phyloP scores from a whole-genome alignment of 1,284 basidiomycete species.

The Melampsora americana region DNA sequence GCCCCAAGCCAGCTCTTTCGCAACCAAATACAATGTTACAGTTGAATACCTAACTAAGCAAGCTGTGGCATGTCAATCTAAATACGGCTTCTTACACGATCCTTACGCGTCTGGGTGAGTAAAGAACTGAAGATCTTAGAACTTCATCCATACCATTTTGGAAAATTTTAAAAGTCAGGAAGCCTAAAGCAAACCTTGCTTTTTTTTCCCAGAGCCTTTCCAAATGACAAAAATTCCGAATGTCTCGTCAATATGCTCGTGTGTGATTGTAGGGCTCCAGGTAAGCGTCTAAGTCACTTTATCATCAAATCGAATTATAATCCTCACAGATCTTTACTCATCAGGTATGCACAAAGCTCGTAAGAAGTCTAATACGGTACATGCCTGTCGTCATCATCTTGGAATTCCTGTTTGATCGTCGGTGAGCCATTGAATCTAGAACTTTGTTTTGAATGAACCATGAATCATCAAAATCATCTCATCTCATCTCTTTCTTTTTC shows the following conservation, averaged over 20 bases:
- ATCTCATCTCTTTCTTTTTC: too few species aligned
- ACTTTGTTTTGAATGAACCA: not conserved
- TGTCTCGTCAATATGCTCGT: conserved; percentile 33
- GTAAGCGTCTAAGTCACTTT: not conserved
- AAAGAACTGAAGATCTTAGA: not conserved
- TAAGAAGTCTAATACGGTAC: not conserved
- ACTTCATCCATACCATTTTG: not conserved
- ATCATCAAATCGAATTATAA: not conserved
- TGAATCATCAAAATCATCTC: too few species aligned
- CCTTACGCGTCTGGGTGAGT: conserved; percentile 24
- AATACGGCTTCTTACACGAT: conserved; percentile 30
- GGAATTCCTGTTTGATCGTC: not conserved
- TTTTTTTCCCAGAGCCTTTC: conserved; percentile 7
- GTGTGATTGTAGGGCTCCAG: conserved; percentile 16
- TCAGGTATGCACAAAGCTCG: not conserved
- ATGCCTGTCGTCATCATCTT: not conserved
- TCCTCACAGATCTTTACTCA: too few species aligned
- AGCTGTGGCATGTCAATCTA: conserved; percentile 22
- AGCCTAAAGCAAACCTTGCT: not conserved
- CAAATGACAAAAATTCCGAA: conserved; percentile 29
- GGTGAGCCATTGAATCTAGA: not conserved
- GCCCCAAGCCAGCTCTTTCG: conserved; percentile 9
- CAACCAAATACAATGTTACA: conserved; percentile 21
- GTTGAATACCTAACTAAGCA: conserved; percentile 39
- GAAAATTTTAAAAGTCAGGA: not conserved